Base-by-base conservation (phyloP, 257 asterid genomes). In the Verbascum thapsus region DNA sequence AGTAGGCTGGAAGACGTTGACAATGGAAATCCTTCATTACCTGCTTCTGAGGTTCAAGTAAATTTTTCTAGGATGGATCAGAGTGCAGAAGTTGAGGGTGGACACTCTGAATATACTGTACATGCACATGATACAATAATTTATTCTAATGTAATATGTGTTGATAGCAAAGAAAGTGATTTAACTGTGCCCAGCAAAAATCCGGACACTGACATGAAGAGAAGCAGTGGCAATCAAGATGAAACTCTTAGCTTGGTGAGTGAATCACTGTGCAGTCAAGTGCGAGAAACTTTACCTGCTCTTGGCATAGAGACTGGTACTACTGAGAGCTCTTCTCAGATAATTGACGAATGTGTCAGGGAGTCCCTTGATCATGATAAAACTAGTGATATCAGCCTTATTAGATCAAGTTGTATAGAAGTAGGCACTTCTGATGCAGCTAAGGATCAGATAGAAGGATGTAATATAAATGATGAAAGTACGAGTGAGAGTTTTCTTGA, bases 241-340 rank as follows among this genome's bases (percentile, higher is more conserved):
- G 79, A 78, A 68, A 72, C 56, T 42, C 53, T 35, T 60, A 66
- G 53, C 42, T 45, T 67, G 53, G 55, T 54, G 50, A 75, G 51
- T 68, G 84, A 76, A 57, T 73, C 84, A 63, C 40, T 62, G 34
- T 65, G 60, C 39, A 58, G 63, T 34, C 74, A 66, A 55, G 75
- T 62, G 64, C 81, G 70, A 67, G 84, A 71, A 58, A 80, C 52
- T 26, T 47, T 72, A 54, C 68, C 84, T 52, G 35, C 48, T 77
- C 56, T 15, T 44, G 77, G 63, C 19, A 51, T 49, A 8, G 69
- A 59, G 61, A 61, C 51, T 18, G 77, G 66, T 11, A 71, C 56
- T 60, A 20, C 64, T n/a, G 85, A 65, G 61, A 70, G 72, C 41
- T 51, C 74, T 67, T 48, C 69, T 43, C 74, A 64, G 74, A 68